Base-by-base conservation (phyloP, 495 filamentous ascomycete species). In the Neurospora sp. region DNA sequence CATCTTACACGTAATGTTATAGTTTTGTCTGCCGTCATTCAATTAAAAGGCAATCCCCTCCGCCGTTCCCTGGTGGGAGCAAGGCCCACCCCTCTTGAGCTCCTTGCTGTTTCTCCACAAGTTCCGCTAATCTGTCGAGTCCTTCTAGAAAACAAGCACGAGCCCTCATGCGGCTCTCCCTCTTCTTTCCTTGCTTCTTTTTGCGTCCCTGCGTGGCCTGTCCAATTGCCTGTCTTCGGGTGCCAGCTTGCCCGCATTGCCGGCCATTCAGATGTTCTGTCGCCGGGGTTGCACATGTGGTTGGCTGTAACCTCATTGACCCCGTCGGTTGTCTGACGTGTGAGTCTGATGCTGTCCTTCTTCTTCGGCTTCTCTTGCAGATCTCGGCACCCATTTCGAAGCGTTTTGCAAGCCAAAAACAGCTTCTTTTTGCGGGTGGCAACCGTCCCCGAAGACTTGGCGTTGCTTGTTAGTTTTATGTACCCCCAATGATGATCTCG, bases 101-200 rank as follows among this genome's bases (percentile, higher is more conserved):
- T 40, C 53, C 61, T 39, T 39, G 61, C 68, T 71, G 37, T 65
- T 71, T 75, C 77, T 76, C 77, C 79, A 79, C 75, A 76, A 38
- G 65, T 70, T 69, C 41, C 68, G 72, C 74, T 70, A 73, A 70
- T 73, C 73, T 71, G 75, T 80, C 73, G 79, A 81, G 80, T 53
- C 70, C 35, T 81, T 81, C 80, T 80, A 81, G 80, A 81, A 81
- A 65, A 70, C 70, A 72, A 73, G 78, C 79, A 80, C 79, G 70
- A 78, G 70, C 70, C 73, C 38, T n/a, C 27, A 16, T 22, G 70
- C 74, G 77, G 75, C 68, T 61, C 12, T 14, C 53, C 27, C 53
- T 18, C 53, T 31, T 61, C 27, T 61, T 35, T 20, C 48, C 27
- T 61, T 61, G 53, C 53, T 61, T 61, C 53, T 61, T 61, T 12